phyloP scores from a whole-genome alignment of 305 asterid species.

The Fraxinus dipetala region DNA sequence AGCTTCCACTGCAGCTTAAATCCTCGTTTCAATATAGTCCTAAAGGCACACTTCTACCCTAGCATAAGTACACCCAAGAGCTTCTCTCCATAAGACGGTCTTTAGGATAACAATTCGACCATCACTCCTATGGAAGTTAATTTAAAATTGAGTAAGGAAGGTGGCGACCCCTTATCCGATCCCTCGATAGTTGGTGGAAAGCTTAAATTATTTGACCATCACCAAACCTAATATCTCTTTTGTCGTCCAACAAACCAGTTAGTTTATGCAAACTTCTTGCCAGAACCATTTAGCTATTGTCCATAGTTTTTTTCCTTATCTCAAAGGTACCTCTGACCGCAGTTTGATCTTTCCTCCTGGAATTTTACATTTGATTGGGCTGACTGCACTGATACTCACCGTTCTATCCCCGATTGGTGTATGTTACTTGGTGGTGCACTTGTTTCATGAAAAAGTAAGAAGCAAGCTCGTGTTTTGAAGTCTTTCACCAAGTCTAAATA shows the following conservation, averaged over 20 bases:
- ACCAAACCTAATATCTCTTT: background rate
- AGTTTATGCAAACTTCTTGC: background rate
- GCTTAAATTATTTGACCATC: background rate
- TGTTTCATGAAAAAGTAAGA: background rate
- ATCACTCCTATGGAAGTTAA: background rate
- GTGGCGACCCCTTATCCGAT: background rate
- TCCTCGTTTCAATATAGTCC: background rate
- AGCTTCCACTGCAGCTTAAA: background rate
- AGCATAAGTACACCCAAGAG: background rate
- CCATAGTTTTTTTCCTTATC: background rate
- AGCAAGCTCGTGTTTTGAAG: background rate
- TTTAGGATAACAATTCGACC: background rate
- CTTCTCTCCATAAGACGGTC: background rate
- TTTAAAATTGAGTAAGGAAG: background rate
- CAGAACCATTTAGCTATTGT: background rate
- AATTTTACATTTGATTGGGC: background rate
- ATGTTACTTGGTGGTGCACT: background rate
- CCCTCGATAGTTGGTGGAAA: background rate
- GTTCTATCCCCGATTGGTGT: background rate
- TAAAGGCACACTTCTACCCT: background rate
- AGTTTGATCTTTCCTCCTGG: background rate
- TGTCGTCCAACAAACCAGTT: background rate
- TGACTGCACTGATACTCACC: background rate
- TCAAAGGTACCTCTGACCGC: background rate
- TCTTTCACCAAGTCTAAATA: background rate